Percentiles rank a stretch among this genome's conserved stretches.
Conservation (phyloP, 257 asterid species). For the Solanum ossicruentum region DNA sequence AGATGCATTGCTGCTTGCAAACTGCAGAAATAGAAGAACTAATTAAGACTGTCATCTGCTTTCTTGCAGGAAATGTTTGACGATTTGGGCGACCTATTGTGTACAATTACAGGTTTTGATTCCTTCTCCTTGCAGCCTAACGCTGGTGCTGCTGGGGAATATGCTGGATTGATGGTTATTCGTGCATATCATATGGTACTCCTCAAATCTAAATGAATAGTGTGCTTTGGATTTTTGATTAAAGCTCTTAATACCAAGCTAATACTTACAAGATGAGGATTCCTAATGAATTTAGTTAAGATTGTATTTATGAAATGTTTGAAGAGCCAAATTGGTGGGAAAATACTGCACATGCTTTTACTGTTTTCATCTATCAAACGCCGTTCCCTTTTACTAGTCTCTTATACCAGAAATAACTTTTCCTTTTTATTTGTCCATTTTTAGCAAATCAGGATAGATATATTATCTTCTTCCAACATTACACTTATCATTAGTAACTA, state of each 20-base stretch:
- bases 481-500: neutral
- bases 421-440: neutral
- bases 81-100: conserved; percentile 79
- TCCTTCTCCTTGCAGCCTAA: conserved; percentile 98
- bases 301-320: neutral
- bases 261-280: neutral
- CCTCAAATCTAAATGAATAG: neutral
- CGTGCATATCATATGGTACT: conserved; percentile 92
- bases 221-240: neutral
- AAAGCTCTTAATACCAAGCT: neutral
- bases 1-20: neutral
- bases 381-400: neutral
- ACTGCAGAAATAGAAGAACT: neutral
- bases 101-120: conserved; percentile 91
- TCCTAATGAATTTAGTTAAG: neutral
- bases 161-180: conserved; percentile 96
- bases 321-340: neutral
- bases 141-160: conserved; percentile 99
- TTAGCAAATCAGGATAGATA: neutral
- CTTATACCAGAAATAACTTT: neutral
- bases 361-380: neutral
- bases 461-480: neutral
- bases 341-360: neutral
- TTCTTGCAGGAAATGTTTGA: conserved; percentile 85
- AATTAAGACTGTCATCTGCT: neutral